Base-by-base conservation (phyloP, 2,329 filamentous ascomycete genomes). In the Pyrenochaeta sp. region DNA sequence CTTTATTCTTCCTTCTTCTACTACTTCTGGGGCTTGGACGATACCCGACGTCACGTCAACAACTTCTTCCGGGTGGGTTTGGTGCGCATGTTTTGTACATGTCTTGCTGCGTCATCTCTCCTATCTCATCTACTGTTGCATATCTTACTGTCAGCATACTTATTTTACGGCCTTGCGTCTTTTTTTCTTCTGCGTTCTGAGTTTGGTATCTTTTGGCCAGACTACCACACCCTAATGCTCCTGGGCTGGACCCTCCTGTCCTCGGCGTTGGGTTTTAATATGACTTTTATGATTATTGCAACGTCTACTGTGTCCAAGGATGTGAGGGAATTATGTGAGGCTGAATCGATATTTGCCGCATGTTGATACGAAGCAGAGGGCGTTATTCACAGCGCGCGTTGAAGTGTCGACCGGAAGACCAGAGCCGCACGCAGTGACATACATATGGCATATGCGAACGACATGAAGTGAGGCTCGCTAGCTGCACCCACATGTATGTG, bases 161-260 rank as follows among this genome's bases (percentile, higher is more conserved):
- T 48, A 30, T 19, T 42, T 18, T 48, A 44, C 46, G 49, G 44
- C 45, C 30, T 26, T 51, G 11, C n/a, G n/a, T n/a, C n/a, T n/a
- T 30, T 30, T 18, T 5, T 29, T 28, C 18, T 37, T 48, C 39
- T 41, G 41, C 28, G 27, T 41, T 39, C 36, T 47, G 51, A 35
- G 34, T 52, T 51, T 53, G 55, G 45, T 55, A 60, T 56, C 51
- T 54, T 54, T 53, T 51, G 46, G 52, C 54, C 47, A 54, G 41
- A 51, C 28, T 26, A 31, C 31, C 27, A 22, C 13, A 35, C 55
- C 49, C 48, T 63, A 63, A 63, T 61, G 48, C 48, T 63, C 60
- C 51, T 45, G 56, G 60, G 60, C 60, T 55, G 56, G 58, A 54
- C 47, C 55, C 59, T 51, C 42, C 53, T 35, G 41, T 48, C 48